Evolutionary conservation across 2,329 filamentous ascomycete genomes (phyloP), one percentile per base, ranked within the genome.

Genomic region (Pochonia chlamydosporia): DNA sequence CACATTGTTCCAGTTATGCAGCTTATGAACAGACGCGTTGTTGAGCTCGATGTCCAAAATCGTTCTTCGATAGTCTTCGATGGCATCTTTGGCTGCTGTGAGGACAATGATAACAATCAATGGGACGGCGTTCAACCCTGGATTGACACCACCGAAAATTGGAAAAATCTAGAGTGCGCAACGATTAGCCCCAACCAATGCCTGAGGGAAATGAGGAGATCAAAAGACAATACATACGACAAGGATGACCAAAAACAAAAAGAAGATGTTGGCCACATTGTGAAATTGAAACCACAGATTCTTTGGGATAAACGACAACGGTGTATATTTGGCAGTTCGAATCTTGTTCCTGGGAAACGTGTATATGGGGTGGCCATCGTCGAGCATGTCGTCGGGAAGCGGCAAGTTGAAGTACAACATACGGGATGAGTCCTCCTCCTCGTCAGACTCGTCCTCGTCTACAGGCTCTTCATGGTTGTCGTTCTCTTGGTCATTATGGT

Each of bases 211-310:
- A n/a, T n/a, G 21, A 35, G 23, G 37, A 40, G 28, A 14, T 18
- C 3, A 6, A 14, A 43, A 20, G 48, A 13, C 20, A 31, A 39
- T 42, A 64, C 91, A 76, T 84, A 97, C 93, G 61, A 85, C 84
- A 50, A 99, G 79, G 62, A 99, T 95, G 63, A 96, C 91, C 59
- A 92, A 79, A 70, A 97, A 96, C 57, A 97, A 75, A 78, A 99
- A 99, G 71, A 97, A 99, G 46, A 97, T 85, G 67, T 99, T 99
- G 62, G 93, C 93, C 60, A 99, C 86, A 63, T 97, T 97, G 70
- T 99, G 92, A 63, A 99, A 97, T 68, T 99, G 95, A 55, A 95
- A 89, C 82, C 85, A 99, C 61, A 99, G 64, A 68, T 99, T 97
- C 73, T 97, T 97, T 13, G 93, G 93, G 24, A 99, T 68, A 68